Evolutionary conservation across 305 asterid species (phyloP).

Genomic region (Fraxinus paxiana): DNA sequence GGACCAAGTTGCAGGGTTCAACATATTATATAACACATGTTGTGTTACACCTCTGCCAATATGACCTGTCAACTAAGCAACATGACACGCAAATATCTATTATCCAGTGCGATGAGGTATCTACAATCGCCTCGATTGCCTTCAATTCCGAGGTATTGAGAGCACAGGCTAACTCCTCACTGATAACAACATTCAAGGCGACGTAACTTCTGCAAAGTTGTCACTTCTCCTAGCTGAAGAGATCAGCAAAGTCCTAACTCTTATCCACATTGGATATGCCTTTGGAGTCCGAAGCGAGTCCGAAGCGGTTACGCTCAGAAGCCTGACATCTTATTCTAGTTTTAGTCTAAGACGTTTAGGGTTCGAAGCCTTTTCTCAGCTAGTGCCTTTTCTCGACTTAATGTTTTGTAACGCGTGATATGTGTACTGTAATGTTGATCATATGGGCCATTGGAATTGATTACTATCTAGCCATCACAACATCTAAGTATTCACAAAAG

Average conservation of each 20-base stretch:
- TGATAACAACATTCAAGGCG: background rate
- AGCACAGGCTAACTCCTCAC: background rate
- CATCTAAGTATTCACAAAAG: too few relatives aligned
- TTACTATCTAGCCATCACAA: too few relatives aligned
- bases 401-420: too few relatives aligned
- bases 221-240: background rate
- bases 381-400: too few relatives aligned
- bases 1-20: too few relatives aligned
- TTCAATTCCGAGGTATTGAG: background rate
- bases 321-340: background rate
- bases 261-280: background rate
- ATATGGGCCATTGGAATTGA: too few relatives aligned
- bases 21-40: too few relatives aligned
- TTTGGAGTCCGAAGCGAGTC: too few relatives aligned
- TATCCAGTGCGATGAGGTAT: background rate
- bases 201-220: background rate
- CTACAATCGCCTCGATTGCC: background rate
- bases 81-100: background rate
- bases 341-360: background rate
- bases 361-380: background rate
- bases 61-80: background rate
- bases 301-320: background rate
- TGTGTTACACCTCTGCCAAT: background rate
- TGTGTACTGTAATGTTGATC: too few relatives aligned
- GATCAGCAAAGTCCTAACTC: background rate